phyloP scores from a whole-genome alignment of 2,329 filamentous ascomycete genomes.

The Botrytis deweyae region DNA sequence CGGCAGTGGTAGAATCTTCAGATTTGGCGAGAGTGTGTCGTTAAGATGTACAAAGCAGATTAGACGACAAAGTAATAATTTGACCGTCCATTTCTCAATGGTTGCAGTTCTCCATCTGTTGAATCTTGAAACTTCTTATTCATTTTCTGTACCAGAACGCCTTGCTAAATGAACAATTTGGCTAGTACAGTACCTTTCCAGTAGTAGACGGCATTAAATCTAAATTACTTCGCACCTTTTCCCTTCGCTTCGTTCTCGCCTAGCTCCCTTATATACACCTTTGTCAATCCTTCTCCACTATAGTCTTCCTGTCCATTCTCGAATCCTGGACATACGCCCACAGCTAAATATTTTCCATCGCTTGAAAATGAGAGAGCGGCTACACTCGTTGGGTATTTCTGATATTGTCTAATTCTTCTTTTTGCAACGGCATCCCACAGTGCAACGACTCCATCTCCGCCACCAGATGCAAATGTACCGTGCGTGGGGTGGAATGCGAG shows the following conservation, averaged over 20 bases:
- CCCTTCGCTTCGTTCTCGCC: slow-evolving; percentile 73
- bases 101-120: neutral
- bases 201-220: neutral
- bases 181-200: neutral
- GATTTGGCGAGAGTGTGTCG: neutral
- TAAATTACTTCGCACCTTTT: slow-evolving; percentile 37
- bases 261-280: slow-evolving; percentile 79
- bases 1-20: neutral
- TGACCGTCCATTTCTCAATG: neutral
- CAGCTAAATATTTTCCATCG: slow-evolving; percentile 63
- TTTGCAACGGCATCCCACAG: slow-evolving; percentile 73
- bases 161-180: slow-evolving; percentile 24
- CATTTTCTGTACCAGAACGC: slow-evolving; percentile 24
- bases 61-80: neutral
- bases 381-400: slow-evolving; percentile 62
- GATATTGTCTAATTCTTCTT: slow-evolving; percentile 67
- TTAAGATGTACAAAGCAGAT: neutral
- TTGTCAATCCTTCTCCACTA: slow-evolving; percentile 67
- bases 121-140: neutral
- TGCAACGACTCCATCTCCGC: slow-evolving; percentile 69
- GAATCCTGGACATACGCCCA: slow-evolving; percentile 68
- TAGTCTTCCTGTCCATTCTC: slow-evolving; percentile 75
- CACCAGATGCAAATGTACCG: slow-evolving; percentile 66
- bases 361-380: slow-evolving; percentile 61
- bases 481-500: slow-evolving; percentile 67